Percentiles rank a stretch among this genome's conserved stretches.
Evolutionary conservation across 1,139 yeast species (phyloP).

Genomic region (Williopsis jadinii): DNA sequence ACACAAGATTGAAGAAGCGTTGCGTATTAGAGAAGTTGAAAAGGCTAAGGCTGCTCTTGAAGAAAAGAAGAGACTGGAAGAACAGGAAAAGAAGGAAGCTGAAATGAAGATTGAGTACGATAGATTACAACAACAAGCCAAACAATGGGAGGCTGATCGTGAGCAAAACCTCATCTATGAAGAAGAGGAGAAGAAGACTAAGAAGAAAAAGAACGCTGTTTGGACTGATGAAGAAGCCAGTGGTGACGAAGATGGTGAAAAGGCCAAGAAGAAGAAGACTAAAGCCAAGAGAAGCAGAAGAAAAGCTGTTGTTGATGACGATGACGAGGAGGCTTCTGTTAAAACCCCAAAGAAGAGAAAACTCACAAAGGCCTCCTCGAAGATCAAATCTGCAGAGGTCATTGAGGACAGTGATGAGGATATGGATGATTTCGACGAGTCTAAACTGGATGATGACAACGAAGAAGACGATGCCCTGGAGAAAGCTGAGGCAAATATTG

Average conservation of each 20-base stretch:
- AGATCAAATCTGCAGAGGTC: conserved; percentile 39
- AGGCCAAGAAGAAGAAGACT: conserved; percentile 11
- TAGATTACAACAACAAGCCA: conserved; percentile 72
- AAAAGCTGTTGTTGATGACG: conserved; percentile 15
- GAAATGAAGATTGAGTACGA: conserved; percentile 61
- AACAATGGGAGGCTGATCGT: conserved; percentile 67
- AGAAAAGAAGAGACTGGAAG: conserved; percentile 36
- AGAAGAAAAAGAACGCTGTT: conserved; percentile 21
- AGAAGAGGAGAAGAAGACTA: conserved; percentile 26
- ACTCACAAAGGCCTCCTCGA: conserved; percentile 18
- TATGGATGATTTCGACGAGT: conserved; percentile 24
- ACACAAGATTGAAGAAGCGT: conserved; percentile 67
- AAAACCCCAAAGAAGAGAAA: conserved; percentile 22
- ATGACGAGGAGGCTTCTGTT: conserved; percentile 18
- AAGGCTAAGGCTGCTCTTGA: conserved; percentile 35
- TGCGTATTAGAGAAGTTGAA: conserved; percentile 56
- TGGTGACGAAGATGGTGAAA: conserved; percentile 23
- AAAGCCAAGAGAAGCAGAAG: conserved; percentile 24
- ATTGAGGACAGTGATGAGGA: conserved; percentile 51
- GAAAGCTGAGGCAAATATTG: conserved; percentile 15
- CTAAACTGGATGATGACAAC: conserved; percentile 16
- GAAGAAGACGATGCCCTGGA: conserved; percentile 18
- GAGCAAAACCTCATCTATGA: conserved; percentile 28
- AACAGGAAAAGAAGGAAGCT: conserved; percentile 36
- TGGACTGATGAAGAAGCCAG: conserved; percentile 24